phyloP scores from a whole-genome alignment of 306 rosid genomes.

The Mimosa pudica region DNA sequence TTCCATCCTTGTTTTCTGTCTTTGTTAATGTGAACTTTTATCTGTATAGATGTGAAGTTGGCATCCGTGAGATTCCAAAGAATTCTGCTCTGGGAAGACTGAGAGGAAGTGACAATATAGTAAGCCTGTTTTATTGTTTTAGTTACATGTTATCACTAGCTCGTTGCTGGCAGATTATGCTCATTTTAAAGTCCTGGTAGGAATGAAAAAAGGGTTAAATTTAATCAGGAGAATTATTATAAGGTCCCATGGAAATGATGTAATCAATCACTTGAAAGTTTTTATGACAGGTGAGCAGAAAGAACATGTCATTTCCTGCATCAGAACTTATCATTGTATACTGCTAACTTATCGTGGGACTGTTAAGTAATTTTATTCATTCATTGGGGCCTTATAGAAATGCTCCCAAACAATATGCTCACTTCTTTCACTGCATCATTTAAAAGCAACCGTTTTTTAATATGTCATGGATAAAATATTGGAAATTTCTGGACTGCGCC shows the following conservation, averaged over 20 bases:
- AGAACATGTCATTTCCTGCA: too few relatives aligned
- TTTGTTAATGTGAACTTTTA: not conserved
- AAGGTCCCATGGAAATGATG: too few relatives aligned
- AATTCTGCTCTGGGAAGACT: slow-evolving; percentile 86
- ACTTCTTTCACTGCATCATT: not conserved
- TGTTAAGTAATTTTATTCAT: too few relatives aligned
- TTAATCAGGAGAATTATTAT: too few relatives aligned
- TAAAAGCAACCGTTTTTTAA: not conserved
- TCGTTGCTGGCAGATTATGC: not conserved
- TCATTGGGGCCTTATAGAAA: too few relatives aligned
- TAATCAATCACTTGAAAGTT: too few relatives aligned
- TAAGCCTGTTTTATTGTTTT: slow-evolving; percentile 39
- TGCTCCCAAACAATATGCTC: not conserved
- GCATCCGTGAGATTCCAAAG: slow-evolving; percentile 80
- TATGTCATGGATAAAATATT: not conserved
- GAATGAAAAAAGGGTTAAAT: not conserved
- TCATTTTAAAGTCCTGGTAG: not conserved
- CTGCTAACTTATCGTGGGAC: too few relatives aligned
- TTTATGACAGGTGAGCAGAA: too few relatives aligned
- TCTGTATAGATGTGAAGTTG: slow-evolving; percentile 74
- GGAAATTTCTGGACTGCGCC: not conserved
- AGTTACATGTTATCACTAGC: not conserved
- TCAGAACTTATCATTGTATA: too few relatives aligned
- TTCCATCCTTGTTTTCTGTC: slow-evolving; percentile 19
- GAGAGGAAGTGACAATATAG: slow-evolving; percentile 98